Evolutionary conservation across 2,329 filamentous ascomycete genomes (phyloP), one percentile per base, ranked within the genome.

Genomic region (Ophiostoma australiae): DNA sequence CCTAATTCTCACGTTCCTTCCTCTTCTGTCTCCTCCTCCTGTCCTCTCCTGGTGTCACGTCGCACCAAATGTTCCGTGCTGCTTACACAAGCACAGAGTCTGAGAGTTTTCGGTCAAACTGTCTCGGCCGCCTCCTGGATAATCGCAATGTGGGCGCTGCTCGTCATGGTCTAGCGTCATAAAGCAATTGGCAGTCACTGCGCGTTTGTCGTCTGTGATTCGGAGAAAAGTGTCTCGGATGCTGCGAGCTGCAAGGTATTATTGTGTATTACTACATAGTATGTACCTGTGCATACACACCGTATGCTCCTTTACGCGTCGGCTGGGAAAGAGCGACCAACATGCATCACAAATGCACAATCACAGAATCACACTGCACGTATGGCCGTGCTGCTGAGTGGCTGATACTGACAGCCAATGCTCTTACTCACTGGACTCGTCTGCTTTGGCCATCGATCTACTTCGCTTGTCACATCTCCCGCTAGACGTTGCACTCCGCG

Each of bases 191-290:
- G 41, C 41, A 44, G 13, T 17, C 15, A 17, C 17, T 44, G 41
- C 41, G n/a, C 41, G 15, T 58, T 58, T 27, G 20, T 58, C 52
- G 52, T 58, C n/a, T 15, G 23, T 58, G 52, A 10, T 58, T 58
- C 52, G 48, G 48, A 55, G 48, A 27, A 58, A 58, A 13, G 52
- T 58, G 52, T 58, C 52, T 58, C 52, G 52, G 44, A 17, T 48
- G 44, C 20, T 17, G 20, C 17, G 20, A 48, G 44, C 17, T 48
- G 20, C 20, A 48, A n/a, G 5, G 44, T 48, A 15, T 4, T 41
- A 13, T 41, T 11, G 4, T 11, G 13, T 15, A n/a, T n/a, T n/a
- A n/a, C n/a, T n/a, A n/a, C n/a, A n/a, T n/a, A n/a, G n/a, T n/a
- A n/a, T n/a, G n/a, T n/a, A n/a, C n/a, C n/a, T n/a, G n/a, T n/a